A percentile compares a stretch with the other conserved stretches of the same genome.
These are phyloP conservation scores for Phytopythium kandeliae DNA, from an alignment of 352 stramenopile genomes.

Conservation along the genomic window DNA sequence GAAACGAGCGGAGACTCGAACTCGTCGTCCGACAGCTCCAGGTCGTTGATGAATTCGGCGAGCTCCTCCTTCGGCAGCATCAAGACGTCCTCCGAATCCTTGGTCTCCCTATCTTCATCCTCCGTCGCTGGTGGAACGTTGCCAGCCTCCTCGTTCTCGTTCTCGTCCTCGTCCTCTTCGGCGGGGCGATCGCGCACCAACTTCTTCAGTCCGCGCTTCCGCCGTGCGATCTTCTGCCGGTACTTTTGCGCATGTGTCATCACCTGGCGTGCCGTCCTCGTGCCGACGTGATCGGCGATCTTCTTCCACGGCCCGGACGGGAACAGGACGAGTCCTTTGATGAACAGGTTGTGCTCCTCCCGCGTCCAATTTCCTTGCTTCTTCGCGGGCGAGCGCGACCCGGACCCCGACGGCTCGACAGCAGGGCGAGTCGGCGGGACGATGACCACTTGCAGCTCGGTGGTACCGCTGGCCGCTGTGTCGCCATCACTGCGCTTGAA, in stretches of 20 bases:
- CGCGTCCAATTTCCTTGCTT: slow-evolving; percentile 26
- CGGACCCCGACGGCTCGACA: slow-evolving; percentile 5
- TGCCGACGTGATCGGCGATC: slow-evolving; percentile 39
- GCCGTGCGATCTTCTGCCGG: slow-evolving; percentile 56
- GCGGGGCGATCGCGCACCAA: slow-evolving; percentile 23
- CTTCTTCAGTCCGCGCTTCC: slow-evolving; percentile 32
- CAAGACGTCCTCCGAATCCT: too few relatives aligned
- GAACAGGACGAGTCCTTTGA: slow-evolving; percentile 45
- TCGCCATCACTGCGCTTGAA: slow-evolving; percentile 12
- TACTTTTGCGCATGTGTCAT: slow-evolving; percentile 94
- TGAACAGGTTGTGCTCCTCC: slow-evolving; percentile 45
- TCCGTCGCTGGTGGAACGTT: slow-evolving; percentile 1
- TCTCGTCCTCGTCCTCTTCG: slow-evolving; percentile 10
- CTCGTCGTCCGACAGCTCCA: slow-evolving; percentile 3
- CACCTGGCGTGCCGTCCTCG: slow-evolving; percentile 82
- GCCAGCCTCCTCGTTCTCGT: slow-evolving; percentile 1
- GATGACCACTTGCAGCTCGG: slow-evolving; percentile 14
- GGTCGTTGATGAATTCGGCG: slow-evolving; percentile 3
- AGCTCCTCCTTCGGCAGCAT: slow-evolving; percentile 2
- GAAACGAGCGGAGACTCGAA: slow-evolving; percentile 1
- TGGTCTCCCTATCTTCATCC: too few relatives aligned
- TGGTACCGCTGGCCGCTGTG: background rate
- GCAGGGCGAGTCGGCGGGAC: slow-evolving; percentile 21
- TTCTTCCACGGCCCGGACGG: slow-evolving; percentile 39
- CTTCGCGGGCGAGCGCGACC: background rate